These are phyloP conservation scores for Croton laevigatus DNA, from an alignment of 441 rosid species.

Conservation along the genomic window DNA sequence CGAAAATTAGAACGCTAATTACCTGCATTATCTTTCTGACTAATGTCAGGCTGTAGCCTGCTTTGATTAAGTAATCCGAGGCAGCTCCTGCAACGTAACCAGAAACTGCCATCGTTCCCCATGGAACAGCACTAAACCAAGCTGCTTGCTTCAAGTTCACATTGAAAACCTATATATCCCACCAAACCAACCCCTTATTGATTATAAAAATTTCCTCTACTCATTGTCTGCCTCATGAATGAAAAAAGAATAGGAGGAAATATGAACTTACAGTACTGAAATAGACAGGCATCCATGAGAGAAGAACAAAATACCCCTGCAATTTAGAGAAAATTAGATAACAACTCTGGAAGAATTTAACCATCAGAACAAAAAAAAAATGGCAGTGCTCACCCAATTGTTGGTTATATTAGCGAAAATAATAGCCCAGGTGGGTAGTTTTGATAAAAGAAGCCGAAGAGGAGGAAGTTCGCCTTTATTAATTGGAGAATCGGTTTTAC, in stretches of 20 bases:
- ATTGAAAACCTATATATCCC: slow-evolving; percentile 53
- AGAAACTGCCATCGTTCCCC: slow-evolving; percentile 92
- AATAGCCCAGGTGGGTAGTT: slow-evolving; percentile 84
- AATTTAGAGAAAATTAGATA: slow-evolving; percentile 9
- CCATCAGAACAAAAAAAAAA: background rate
- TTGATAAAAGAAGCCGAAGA: slow-evolving; percentile 55
- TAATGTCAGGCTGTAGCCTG: slow-evolving; percentile 65
- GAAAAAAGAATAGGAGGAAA: background rate
- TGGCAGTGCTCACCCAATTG: slow-evolving; percentile 75
- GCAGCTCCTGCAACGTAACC: slow-evolving; percentile 73
- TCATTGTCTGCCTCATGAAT: no score
- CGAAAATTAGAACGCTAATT: background rate
- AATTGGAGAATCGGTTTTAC: slow-evolving; percentile 42
- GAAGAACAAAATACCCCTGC: slow-evolving; percentile 97
- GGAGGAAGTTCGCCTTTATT: slow-evolving; percentile 43
- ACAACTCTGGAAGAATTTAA: background rate
- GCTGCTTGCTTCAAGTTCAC: slow-evolving; percentile 93
- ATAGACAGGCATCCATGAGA: slow-evolving; percentile 97
- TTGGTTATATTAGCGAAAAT: slow-evolving; percentile 79
- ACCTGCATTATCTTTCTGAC: slow-evolving; percentile 98
- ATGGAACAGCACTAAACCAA: slow-evolving; percentile 98
- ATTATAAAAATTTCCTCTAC: no score
- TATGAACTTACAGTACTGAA: slow-evolving; percentile 64
- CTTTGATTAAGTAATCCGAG: slow-evolving; percentile 64
- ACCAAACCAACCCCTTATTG: background rate